Conservation (phyloP, 495 filamentous ascomycete species). For the Achaetomiella virescens region DNA sequence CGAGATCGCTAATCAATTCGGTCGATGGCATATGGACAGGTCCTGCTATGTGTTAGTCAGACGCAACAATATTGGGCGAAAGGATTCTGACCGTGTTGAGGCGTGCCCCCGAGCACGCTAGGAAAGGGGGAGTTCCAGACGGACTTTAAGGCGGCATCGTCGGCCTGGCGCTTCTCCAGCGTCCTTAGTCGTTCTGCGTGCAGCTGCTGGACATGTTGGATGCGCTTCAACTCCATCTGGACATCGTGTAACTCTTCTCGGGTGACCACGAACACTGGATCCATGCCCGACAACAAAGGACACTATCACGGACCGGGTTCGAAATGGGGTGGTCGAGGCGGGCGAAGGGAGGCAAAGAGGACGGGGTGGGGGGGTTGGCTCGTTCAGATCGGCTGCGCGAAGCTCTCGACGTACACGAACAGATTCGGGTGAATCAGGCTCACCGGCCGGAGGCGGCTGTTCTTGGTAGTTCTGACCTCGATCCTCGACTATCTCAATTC, state of each 20-base stretch:
- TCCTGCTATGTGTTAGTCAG: constrained; percentile 46
- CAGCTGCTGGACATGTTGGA: constrained; percentile 69
- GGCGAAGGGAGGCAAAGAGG: background rate
- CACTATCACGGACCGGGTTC: background rate
- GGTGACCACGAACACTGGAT: constrained; percentile 46
- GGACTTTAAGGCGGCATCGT: constrained; percentile 74
- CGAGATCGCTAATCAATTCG: constrained; percentile 60
- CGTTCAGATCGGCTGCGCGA: background rate
- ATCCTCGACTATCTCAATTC: constrained; percentile 26
- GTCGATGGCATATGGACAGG: constrained; percentile 64
- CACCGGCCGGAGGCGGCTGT: background rate
- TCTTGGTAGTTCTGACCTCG: constrained; percentile 20
- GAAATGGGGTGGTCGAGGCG: background rate
- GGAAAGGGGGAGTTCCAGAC: constrained; percentile 89
- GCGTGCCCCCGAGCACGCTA: constrained; percentile 64
- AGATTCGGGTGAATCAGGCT: background rate
- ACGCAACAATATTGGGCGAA: constrained; percentile 1
- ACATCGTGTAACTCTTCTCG: constrained; percentile 78
- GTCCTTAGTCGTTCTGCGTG: constrained; percentile 74
- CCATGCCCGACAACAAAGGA: constrained; percentile 39
- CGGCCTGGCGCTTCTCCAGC: constrained; percentile 75
- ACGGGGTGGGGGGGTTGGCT: background rate
- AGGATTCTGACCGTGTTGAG: constrained; percentile 64
- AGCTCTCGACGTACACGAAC: background rate
- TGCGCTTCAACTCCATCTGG: constrained; percentile 78